Base-by-base conservation (phyloP, 305 asterid species). In the Fraxinus latifolia region DNA sequence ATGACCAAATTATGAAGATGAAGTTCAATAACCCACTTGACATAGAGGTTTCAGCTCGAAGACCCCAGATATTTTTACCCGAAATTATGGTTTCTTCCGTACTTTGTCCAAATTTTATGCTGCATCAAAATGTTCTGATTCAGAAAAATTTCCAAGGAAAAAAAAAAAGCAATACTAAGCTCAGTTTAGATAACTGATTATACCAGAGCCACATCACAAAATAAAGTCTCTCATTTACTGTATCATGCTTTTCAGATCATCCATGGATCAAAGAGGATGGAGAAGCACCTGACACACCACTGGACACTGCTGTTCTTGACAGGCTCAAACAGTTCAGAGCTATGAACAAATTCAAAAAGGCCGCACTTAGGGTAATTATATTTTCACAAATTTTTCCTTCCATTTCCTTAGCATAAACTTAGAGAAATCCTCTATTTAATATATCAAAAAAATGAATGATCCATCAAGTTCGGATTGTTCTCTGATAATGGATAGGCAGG, bases 261-360 rank as follows among this genome's bases (percentile, higher is more conserved):
- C 72, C 72, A 23, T 65, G 72, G 72, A 65, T 65, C 72, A 65
- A 65, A 65, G 34, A 65, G 72, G 72, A 65, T 25, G 72, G 72
- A 65, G 72, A 65, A 8, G 72, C 72, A 65, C 72, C 34, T 7
- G 72, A 65, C 72, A 65, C 72, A 8, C 72, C 34, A 65, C 72
- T 65, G 34, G 72, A 65, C 72, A 65, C 25, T 23, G 72, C 33
- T 21, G 72, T 65, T 65, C 72, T 65, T 23, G 72, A 23, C 33
- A 23, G 33, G 33, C 72, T 65, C 34, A 65, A 65, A 65, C 72
- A 65, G 72, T 65, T 65, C 5, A 65, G 72, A 65, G 72, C 72
- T 25, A 65, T 65, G 72, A 65, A 65, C 72, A 65, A 65, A 23
- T 65, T 65, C 34, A 65, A 65, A 11, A 65, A 65, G 27, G 72